These are phyloP conservation scores for Ascochyta pisi DNA, from an alignment of 2,329 filamentous ascomycete genomes.

Conservation along the genomic window DNA sequence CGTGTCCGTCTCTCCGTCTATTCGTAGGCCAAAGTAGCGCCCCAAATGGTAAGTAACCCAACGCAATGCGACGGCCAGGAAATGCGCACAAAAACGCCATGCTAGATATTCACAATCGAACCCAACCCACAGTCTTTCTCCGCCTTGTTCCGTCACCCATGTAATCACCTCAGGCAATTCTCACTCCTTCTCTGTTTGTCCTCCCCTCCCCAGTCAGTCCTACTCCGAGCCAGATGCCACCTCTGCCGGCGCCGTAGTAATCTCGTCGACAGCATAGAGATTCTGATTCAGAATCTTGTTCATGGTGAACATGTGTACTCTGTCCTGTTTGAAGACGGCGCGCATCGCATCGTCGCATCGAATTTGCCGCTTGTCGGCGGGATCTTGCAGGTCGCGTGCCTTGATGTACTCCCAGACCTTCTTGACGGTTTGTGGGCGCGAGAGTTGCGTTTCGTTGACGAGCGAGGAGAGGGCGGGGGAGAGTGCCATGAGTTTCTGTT, in stretches of 20 bases:
- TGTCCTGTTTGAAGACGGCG: slow-evolving; percentile 88
- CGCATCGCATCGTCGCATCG: slow-evolving; percentile 90
- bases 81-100: slow-evolving; percentile 18
- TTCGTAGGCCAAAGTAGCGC: not conserved
- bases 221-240: slow-evolving; percentile 1
- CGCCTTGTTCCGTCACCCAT: not conserved
- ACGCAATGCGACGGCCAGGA: slow-evolving; percentile 10
- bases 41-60: not conserved
- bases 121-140: not conserved
- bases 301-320: slow-evolving; percentile 99
- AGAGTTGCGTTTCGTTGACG: slow-evolving; percentile 79
- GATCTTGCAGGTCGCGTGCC: slow-evolving; percentile 85
- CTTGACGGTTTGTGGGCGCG: slow-evolving; percentile 94
- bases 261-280: slow-evolving; percentile 82
- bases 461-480: slow-evolving; percentile 73
- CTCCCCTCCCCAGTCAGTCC: not conserved
- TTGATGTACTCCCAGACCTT: slow-evolving; percentile 97
- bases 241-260: slow-evolving; percentile 6
- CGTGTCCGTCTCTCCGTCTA: not conserved
- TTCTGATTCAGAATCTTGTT: slow-evolving; percentile 94
- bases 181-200: too few relatives aligned
- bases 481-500: slow-evolving; percentile 74
- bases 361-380: slow-evolving; percentile 89
- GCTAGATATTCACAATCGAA: slow-evolving; percentile 13
- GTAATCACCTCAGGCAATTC: not conserved